Base-by-base conservation (phyloP, 345 rosid genomes). In the Eucalyptus leucophloia region DNA sequence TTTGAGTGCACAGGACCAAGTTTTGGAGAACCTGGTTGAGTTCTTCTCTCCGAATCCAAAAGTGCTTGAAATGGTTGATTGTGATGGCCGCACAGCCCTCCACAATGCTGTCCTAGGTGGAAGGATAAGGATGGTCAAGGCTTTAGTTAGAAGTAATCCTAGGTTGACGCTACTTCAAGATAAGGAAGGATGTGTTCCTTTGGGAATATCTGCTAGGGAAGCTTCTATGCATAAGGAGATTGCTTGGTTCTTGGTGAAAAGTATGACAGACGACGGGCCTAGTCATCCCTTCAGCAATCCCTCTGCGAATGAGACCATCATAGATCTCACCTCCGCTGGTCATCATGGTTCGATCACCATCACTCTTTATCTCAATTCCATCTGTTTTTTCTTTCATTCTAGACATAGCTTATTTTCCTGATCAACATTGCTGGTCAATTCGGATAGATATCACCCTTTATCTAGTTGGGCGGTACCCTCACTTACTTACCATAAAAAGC, bases 221-320 rank as follows among this genome's bases (percentile, higher is more conserved):
- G 67, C 67, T 12, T 60, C 32, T 60, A 60, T 28, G 32, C 16
- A 60, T 28, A 60, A 60, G 67, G 67, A 60, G 17, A 60, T 60
- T 60, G 32, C 15, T 4, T 12, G 32, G 32, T 60, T 60, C 67
- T 8, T 60, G 32, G 67, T 16, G 2, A 5, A 28, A 60, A 60
- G 1, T 60, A 12, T 8, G 0, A 28, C 17, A 12, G 1, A 12
- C 4, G 7, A 12, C 3, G 8, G 0, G 32, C 8, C 67, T 3
- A 26, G 0, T 60, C 0, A 28, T 0, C 32, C 32, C 8, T 60
- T 12, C 16, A 13, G 34, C 34, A 0, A 2, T 62, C 1, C 69
- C 9, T 6, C 2, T 62, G 18, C 17, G 4, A 28, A 6, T 28
- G 5, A 28, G 0, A 0, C 0, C 34, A 3, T 28, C 1, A 0